Conservation (phyloP, 2,329 filamentous ascomycete species). For the Fusarium sp. region DNA sequence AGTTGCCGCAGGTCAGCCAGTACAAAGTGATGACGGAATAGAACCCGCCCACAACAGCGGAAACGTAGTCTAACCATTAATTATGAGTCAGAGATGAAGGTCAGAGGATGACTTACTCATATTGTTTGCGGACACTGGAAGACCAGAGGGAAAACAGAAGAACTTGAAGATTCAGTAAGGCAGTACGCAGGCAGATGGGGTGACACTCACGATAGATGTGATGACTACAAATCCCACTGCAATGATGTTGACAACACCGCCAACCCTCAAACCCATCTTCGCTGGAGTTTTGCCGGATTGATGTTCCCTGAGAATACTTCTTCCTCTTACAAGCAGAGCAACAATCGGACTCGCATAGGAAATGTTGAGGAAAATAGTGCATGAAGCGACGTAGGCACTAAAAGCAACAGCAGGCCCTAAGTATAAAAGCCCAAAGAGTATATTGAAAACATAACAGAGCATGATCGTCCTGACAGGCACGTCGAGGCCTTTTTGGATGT, state of each 20-base stretch:
- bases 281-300: conserved; percentile 20
- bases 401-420: conserved; percentile 39
- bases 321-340: conserved; percentile 23
- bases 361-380: conserved; percentile 40
- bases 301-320: conserved; percentile 8
- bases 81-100: accelerated
- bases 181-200: accelerated
- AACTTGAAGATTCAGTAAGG: neutral
- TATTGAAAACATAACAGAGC: conserved; percentile 35
- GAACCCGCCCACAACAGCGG: conserved; percentile 13
- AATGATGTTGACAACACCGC: neutral
- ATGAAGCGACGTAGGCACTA: conserved; percentile 37
- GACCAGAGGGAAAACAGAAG: conserved; percentile 19
- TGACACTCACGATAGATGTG: conserved; percentile 14
- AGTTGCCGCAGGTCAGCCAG: conserved; percentile 7
- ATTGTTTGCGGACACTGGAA: conserved; percentile 11
- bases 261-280: conserved; percentile 6
- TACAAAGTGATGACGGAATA: conserved; percentile 2
- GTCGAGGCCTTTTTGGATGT: conserved; percentile 26
- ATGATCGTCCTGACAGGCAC: conserved; percentile 32
- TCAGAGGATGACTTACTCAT: neutral
- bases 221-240: conserved; percentile 16
- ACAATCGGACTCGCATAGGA: conserved; percentile 37
- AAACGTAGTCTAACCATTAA: neutral
- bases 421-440: conserved; percentile 38